Percentiles rank a stretch among this genome's conserved stretches.
Evolutionary conservation across 352 stramenopile genomes (phyloP).

Genomic region (Phytopythium litorale): DNA sequence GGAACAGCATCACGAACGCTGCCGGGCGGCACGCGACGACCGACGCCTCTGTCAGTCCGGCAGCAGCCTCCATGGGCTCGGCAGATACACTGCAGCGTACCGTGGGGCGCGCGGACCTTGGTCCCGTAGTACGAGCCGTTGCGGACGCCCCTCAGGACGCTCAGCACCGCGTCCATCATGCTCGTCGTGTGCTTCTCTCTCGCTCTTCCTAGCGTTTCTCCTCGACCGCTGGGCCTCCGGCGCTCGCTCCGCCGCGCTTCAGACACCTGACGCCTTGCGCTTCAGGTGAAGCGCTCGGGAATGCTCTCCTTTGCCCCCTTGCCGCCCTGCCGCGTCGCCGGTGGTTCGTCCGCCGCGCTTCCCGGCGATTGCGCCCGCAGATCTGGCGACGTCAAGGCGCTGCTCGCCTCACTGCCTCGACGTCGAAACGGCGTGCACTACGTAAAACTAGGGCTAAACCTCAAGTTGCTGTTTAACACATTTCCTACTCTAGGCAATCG

Average conservation of each 20-base stretch:
- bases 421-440: background rate
- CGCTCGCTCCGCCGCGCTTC: background rate
- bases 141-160: slow-evolving; percentile 73
- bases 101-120: slow-evolving; percentile 85
- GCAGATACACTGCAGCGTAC: slow-evolving; percentile 22
- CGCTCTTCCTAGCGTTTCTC: background rate
- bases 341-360: background rate
- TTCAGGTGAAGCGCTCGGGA: background rate
- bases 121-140: slow-evolving; percentile 89
- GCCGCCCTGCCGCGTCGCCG: background rate
- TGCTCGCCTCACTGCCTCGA: background rate
- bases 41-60: slow-evolving; percentile 2
- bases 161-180: slow-evolving; percentile 57
- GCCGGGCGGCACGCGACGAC: slow-evolving; percentile 4
- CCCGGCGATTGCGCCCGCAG: slow-evolving; percentile 1
- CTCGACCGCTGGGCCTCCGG: background rate
- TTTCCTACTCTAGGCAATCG: slow-evolving; percentile 10
- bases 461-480: slow-evolving; percentile 5
- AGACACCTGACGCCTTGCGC: background rate
- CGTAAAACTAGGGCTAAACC: background rate
- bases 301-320: background rate
- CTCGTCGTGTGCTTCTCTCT: background rate
- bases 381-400: slow-evolving; percentile 1
- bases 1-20: slow-evolving; percentile 90
- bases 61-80: background rate